These are phyloP conservation scores for Prunus mira DNA, from an alignment of 306 rosid genomes.

Conservation along the genomic window DNA sequence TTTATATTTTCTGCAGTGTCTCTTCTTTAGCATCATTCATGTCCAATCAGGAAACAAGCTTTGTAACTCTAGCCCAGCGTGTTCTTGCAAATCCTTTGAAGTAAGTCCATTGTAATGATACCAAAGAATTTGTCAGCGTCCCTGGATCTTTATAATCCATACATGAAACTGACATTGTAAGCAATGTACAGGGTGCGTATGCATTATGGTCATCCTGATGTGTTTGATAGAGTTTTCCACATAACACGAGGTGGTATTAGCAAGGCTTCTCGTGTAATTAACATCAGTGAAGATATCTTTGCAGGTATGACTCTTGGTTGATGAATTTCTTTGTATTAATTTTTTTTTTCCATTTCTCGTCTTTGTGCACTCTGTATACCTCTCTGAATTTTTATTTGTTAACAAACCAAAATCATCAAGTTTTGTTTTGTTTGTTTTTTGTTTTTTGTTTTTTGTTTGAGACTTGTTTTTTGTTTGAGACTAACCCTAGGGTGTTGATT, in stretches of 20 bases:
- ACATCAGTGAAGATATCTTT: constrained; percentile 88
- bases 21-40: constrained; percentile 90
- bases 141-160: constrained; percentile 3
- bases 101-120: constrained; percentile 40
- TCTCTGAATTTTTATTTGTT: neutral
- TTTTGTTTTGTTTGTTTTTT: neutral
- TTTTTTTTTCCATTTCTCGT: neutral
- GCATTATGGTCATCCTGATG: constrained; percentile 99
- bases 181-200: constrained; percentile 69
- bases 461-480: neutral
- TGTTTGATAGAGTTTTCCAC: constrained; percentile 90
- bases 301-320: constrained; percentile 46
- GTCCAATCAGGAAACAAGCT: constrained; percentile 90
- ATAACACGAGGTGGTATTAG: constrained; percentile 95
- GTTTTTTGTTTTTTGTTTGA: neutral
- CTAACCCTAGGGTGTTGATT: neutral
- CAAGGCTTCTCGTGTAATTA: constrained; percentile 93
- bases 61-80: constrained; percentile 96
- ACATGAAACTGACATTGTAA: constrained; percentile 10
- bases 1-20: constrained; percentile 55
- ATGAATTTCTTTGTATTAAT: neutral
- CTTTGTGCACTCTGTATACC: neutral
- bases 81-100: constrained; percentile 91
- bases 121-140: constrained; percentile 13
- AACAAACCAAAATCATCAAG: neutral